Conservation (phyloP, 768 basidiomycete genomes). For the Suillus decipiens region DNA sequence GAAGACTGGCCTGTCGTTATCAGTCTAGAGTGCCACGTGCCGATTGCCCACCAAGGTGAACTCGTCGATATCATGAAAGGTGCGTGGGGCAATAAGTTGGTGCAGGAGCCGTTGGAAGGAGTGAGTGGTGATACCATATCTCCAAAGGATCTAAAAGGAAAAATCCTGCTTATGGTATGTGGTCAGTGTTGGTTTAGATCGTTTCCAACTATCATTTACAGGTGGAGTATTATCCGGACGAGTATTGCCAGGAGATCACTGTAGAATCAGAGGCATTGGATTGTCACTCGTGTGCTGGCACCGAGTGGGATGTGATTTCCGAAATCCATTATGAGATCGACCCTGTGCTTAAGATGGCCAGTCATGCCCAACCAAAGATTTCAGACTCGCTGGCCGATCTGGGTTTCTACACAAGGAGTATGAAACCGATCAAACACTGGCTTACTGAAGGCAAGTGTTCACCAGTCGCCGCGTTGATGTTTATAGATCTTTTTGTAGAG, state of each 20-base stretch:
- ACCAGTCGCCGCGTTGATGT: neutral
- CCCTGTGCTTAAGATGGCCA: constrained; percentile 1
- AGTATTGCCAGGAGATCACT: constrained; percentile 1
- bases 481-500: constrained; percentile 6
- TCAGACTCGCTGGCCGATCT: constrained; percentile 53
- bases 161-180: constrained; percentile 59
- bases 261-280: constrained; percentile 12
- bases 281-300: neutral
- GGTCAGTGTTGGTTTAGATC: neutral
- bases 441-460: constrained; percentile 36
- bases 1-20: constrained; percentile 59
- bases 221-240: constrained; percentile 57
- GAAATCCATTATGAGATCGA: constrained; percentile 18
- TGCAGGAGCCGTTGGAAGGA: constrained; percentile 38
- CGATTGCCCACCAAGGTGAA: constrained; percentile 47
- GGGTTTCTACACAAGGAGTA: constrained; percentile 61
- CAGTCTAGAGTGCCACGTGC: constrained; percentile 65
- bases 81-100: constrained; percentile 54
- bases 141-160: constrained; percentile 50
- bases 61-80: constrained; percentile 54
- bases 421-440: constrained; percentile 61
- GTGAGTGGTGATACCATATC: constrained; percentile 39
- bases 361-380: constrained; percentile 34
- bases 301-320: constrained; percentile 24
- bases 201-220: constrained; percentile 20